Evolutionary conservation across 2,329 filamentous ascomycete species (phyloP).

Genomic region (Pseudopithomyces chartarum): DNA sequence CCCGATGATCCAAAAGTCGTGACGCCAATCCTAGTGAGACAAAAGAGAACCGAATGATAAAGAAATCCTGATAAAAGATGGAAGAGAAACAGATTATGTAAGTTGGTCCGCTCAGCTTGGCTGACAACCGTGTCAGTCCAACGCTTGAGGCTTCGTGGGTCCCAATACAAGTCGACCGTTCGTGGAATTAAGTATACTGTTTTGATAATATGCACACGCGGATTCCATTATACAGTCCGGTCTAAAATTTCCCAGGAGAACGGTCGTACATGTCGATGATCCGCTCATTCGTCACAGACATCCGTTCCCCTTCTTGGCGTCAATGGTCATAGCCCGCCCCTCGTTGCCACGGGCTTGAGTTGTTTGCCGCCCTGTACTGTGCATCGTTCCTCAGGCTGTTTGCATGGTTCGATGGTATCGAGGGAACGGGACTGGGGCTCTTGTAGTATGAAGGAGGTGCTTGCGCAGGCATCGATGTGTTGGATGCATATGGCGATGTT

Average conservation of each 20-base stretch:
- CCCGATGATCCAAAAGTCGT: slow-evolving; percentile 1
- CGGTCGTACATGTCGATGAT: slow-evolving; percentile 44
- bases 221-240: slow-evolving; percentile 20
- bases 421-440: slow-evolving; percentile 42
- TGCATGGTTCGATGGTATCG: slow-evolving; percentile 29
- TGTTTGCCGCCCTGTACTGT: slow-evolving; percentile 55
- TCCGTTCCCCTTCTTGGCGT: slow-evolving; percentile 45
- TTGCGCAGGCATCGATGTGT: slow-evolving; percentile 40
- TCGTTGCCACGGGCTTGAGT: slow-evolving; percentile 67
- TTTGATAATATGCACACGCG: slow-evolving; percentile 32
- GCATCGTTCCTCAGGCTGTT: slow-evolving; percentile 34
- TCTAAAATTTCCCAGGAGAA: slow-evolving; percentile 35
- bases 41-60: background rate
- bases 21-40: slow-evolving; percentile 6
- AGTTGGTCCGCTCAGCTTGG: slow-evolving; percentile 2
- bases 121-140: background rate
- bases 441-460: slow-evolving; percentile 40
- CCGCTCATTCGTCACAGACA: slow-evolving; percentile 28
- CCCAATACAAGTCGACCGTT: slow-evolving; percentile 22
- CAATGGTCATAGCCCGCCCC: slow-evolving; percentile 68
- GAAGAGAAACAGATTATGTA: slow-evolving; percentile 12
- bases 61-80: background rate
- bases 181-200: slow-evolving; percentile 32
- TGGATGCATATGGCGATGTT: slow-evolving; percentile 50
- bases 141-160: slow-evolving; percentile 30